Base-by-base conservation (phyloP, 2,329 filamentous ascomycete genomes). In the Hymenoscyphus scutula region DNA sequence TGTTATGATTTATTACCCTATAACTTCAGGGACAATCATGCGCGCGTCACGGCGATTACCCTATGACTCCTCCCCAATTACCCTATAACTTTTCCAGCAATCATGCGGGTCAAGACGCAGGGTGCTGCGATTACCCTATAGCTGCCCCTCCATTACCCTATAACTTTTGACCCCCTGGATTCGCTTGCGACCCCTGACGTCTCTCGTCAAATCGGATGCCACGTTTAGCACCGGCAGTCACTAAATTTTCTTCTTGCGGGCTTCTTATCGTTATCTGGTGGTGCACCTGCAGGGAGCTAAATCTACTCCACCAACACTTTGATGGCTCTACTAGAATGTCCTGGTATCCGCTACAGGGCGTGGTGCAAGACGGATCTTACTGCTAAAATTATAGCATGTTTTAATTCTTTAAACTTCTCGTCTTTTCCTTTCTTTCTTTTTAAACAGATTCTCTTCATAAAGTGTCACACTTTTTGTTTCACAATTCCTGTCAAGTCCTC, bases 31-130 rank as follows among this genome's bases (percentile, higher is more conserved):
- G 11, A 8, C 41, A 11, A 48, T 48, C 41, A 48, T 48, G 19
- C 41, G 19, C n/a, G 11, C 19, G 8, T 48, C n/a, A 11, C n/a
- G 23, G n/a, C 19, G 7, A 45, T 61, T 54, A 62, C 56, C 51
- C 55, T 62, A 62, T 62, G 58, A 55, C 56, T 48, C 45, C 25
- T 17, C 30, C 19, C 11, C 17, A 45, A 53, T 48, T 53, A 56
- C 59, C 57, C 57, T 59, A 59, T 53, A 53, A 53, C 6, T 53
- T 53, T 53, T 27, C 41, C 10, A 53, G 19, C 51, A 32, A 30
- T 56, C 56, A 58, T 29, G 17, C 17, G 56, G 25, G 37, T 25
- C 17, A 17, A 27, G 6, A n/a, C 32, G 10, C 27, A 29, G 23
- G 32, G 53, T 48, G 41, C 25, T 48, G 51, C 8, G 13, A 54